These are phyloP conservation scores for Aciculoconidium aculeatum DNA, from an alignment of 805 yeast genomes.

Conservation along the genomic window DNA sequence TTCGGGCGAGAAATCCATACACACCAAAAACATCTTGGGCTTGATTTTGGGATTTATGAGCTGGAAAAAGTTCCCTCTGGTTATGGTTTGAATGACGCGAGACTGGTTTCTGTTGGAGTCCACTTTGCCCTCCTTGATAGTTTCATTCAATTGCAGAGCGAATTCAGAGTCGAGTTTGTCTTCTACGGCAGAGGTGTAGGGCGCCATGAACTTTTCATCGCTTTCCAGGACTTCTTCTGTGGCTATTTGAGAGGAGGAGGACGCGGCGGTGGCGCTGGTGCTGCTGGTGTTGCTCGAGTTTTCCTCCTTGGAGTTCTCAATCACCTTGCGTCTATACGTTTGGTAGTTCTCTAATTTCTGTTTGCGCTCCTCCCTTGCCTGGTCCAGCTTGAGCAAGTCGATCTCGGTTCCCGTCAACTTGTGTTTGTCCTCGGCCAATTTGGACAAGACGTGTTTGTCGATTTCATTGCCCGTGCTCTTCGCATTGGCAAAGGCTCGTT, in stretches of 20 bases:
- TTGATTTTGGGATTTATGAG: slow-evolving; percentile 38
- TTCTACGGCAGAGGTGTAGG: slow-evolving; percentile 64
- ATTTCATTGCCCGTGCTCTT: slow-evolving; percentile 34
- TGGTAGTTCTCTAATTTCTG: slow-evolving; percentile 54
- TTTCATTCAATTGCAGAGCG: slow-evolving; percentile 49
- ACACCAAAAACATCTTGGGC: slow-evolving; percentile 62
- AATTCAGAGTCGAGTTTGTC: slow-evolving; percentile 57
- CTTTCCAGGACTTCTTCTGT: slow-evolving; percentile 6
- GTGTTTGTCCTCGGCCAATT: slow-evolving; percentile 31
- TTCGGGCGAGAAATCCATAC: slow-evolving; percentile 80
- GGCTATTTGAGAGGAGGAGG: not conserved
- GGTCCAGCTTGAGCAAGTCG: slow-evolving; percentile 39
- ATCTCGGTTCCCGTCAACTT: slow-evolving; percentile 39
- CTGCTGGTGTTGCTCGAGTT: slow-evolving; percentile 7
- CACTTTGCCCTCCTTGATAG: slow-evolving; percentile 49
- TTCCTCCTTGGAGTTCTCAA: slow-evolving; percentile 31
- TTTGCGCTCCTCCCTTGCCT: slow-evolving; percentile 42
- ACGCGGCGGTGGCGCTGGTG: slow-evolving; percentile 1
- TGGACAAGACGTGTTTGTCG: slow-evolving; percentile 27
- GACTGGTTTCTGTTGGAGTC: slow-evolving; percentile 48
- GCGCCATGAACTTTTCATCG: slow-evolving; percentile 39
- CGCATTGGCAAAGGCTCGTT: slow-evolving; percentile 56
- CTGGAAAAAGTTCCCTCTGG: slow-evolving; percentile 62
- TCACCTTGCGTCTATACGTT: slow-evolving; percentile 51
- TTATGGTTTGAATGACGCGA: slow-evolving; percentile 62